These are phyloP conservation scores for Exsudoporus frostii DNA, from an alignment of 768 basidiomycete species.

Conservation along the genomic window DNA sequence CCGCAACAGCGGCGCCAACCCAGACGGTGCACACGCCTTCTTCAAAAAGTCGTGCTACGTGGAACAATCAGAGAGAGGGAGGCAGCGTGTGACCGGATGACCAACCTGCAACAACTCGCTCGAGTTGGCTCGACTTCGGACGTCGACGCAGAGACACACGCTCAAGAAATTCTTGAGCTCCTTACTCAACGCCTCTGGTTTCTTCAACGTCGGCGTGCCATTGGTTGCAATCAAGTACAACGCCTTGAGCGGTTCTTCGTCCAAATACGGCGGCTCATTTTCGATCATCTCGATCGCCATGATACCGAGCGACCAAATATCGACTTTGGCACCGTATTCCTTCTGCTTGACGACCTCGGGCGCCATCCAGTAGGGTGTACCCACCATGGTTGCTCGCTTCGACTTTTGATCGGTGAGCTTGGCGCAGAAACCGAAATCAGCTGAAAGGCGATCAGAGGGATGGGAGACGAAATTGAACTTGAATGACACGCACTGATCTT, in stretches of 20 bases:
- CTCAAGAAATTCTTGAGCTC: constrained; percentile 96
- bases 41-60: constrained; percentile 91
- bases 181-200: constrained; percentile 84
- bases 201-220: constrained; percentile 96
- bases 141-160: constrained; percentile 98
- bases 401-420: constrained; percentile 96
- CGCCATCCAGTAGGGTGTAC: constrained; percentile 98
- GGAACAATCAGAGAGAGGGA: background rate
- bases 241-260: constrained; percentile 93
- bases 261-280: constrained; percentile 93
- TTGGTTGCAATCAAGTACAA: constrained; percentile 96
- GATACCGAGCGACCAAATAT: constrained; percentile 96
- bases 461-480: background rate
- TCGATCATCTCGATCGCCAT: constrained; percentile 99
- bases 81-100: background rate
- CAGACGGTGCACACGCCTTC: constrained; percentile 79
- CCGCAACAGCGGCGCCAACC: constrained; percentile 81
- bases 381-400: constrained; percentile 98
- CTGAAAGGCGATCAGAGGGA: constrained; percentile 40
- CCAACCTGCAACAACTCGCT: constrained; percentile 80
- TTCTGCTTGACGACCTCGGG: constrained; percentile 98
- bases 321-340: constrained; percentile 95
- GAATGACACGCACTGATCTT: constrained; percentile 82
- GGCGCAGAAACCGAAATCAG: constrained; percentile 96
- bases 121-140: constrained; percentile 87